Conservation (phyloP, 148 eudicot genomes). For the Cornus suecica region DNA sequence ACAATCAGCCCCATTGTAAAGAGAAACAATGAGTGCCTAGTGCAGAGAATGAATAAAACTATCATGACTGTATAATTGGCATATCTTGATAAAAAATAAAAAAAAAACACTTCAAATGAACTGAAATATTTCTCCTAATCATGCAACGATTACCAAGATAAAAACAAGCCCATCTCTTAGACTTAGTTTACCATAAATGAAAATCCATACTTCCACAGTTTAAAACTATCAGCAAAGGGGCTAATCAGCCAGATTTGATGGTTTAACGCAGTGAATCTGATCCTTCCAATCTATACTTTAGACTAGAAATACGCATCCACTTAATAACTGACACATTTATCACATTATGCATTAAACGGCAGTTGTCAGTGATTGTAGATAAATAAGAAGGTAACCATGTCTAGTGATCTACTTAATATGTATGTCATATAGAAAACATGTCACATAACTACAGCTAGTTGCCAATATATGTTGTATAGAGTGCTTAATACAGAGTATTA, state of each 20-base stretch:
- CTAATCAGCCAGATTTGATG: neutral
- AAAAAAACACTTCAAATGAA: too few relatives aligned
- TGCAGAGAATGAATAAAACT: neutral
- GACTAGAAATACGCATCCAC: neutral
- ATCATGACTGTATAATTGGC: too few relatives aligned
- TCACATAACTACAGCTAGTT: neutral
- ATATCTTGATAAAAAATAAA: too few relatives aligned
- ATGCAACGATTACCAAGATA: neutral
- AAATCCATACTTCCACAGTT: neutral
- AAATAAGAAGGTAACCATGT: neutral
- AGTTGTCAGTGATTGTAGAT: neutral
- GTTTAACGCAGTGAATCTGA: neutral
- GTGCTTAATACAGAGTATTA: neutral
- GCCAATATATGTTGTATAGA: neutral
- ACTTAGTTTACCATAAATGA: neutral
- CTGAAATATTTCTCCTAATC: neutral
- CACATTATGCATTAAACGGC: too few relatives aligned
- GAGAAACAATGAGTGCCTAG: constrained; percentile 2
- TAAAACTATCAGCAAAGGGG: neutral
- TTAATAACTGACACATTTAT: neutral
- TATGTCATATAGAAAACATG: neutral
- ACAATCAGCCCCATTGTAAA: constrained; percentile 16
- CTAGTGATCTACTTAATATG: neutral
- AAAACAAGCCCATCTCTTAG: neutral
- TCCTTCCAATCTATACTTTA: too few relatives aligned